Conservation (phyloP, 2,329 filamentous ascomycete genomes). For the Botrytis tulipae region DNA sequence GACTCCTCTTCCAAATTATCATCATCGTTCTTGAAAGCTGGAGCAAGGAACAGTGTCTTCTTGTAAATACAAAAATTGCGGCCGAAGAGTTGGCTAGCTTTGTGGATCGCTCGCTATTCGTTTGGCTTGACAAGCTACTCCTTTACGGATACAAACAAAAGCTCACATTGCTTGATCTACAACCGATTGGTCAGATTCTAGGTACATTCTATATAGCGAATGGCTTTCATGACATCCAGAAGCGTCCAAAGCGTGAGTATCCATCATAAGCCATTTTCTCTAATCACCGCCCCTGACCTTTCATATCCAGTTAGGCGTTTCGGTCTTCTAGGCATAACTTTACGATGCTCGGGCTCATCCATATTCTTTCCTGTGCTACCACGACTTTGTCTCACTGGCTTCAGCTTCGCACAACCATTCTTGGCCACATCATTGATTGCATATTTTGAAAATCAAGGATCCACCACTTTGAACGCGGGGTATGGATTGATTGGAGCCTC, state of each 20-base stretch:
- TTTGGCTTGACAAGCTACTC: conserved; percentile 33
- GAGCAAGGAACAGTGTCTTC: conserved; percentile 39
- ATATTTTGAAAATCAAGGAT: neutral
- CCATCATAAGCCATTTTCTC: neutral
- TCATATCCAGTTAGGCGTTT: neutral
- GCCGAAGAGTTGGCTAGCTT: conserved; percentile 42
- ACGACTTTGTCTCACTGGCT: conserved; percentile 23
- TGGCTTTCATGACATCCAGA: conserved; percentile 6
- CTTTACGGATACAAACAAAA: neutral
- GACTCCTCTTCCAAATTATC: conserved; percentile 39
- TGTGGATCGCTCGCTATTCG: conserved; percentile 40
- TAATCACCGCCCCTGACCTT: neutral
- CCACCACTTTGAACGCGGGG: neutral
- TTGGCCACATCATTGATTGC: conserved; percentile 5
- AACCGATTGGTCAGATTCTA: conserved; percentile 34
- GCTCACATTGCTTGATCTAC: conserved; percentile 35
- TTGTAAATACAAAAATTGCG: conserved; percentile 42
- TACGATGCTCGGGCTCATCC: conserved; percentile 16
- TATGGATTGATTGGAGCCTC: neutral
- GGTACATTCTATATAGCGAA: conserved; percentile 26
- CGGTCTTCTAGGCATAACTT: conserved; percentile 16
- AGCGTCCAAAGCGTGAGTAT: neutral
- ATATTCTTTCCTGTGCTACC: conserved; percentile 8
- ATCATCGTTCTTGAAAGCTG: conserved; percentile 39
- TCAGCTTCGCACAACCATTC: conserved; percentile 26